Evolutionary conservation across 768 basidiomycete genomes (phyloP), one percentile per base, ranked within the genome.

Genomic region (Naganishia onofrii): DNA sequence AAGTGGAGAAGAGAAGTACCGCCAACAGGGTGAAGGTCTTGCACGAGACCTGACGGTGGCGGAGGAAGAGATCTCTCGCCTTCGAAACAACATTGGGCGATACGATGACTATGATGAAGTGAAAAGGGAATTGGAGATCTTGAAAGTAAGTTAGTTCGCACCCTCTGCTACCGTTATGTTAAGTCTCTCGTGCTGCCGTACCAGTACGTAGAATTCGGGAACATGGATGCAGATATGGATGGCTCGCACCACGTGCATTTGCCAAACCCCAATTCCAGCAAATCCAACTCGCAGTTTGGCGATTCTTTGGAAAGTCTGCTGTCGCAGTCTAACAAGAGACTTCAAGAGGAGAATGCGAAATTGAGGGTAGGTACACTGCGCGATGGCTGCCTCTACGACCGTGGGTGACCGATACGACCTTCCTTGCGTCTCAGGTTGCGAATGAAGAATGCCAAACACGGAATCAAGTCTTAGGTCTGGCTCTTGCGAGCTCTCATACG

Each of bases 101-200:
- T 91, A 89, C 71, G 80, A 80, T 19, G 93, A 99, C 80, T 98
- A 99, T 76, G 95, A 98, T 76, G 94, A 98, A 82, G 88, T 98
- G 77, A 98, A 98, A 83, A 89, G 96, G 31, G 96, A 99, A 79
- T 85, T 99, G 32, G 93, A 93, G 77, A 98, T 99, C 73, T 91
- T 98, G 92, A 97, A 99, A 87, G 96, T 91, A 58, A 55, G 82
- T 76, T 6, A 29, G 46, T 23, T 2, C 31, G 23, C 23, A 21
- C 56, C n/a, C 17, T 13, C 17, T 12, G 34, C 3, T 38, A 23
- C 17, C n/a, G 60, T 12, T 3, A 5, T 8, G 38, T 34, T 29
- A 15, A 44, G 15, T 17, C 23, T 32, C 26, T 7, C 54, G 10
- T 26, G n/a, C n/a, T 38, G 29, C 54, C 7, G 34, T 38, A n/a